Evolutionary conservation across 1,284 basidiomycete genomes (phyloP), one percentile per base, ranked within the genome.

Genomic region (Cryptococcus sp.): DNA sequence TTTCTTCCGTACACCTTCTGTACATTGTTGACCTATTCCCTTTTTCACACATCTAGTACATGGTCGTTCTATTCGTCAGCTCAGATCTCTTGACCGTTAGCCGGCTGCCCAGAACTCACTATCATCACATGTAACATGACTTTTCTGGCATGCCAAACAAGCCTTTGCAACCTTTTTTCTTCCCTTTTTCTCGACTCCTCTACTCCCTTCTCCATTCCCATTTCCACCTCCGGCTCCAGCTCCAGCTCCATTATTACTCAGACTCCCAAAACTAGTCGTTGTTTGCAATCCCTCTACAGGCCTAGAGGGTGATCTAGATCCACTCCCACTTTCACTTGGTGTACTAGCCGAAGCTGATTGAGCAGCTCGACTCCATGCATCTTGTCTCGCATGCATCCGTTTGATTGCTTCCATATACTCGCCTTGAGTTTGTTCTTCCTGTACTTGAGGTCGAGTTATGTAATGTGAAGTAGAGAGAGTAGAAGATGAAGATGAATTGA

Each of bases 81-180:
- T 43, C 31, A 18, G 7, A n/a, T 4, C 43, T 18, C 37, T 19
- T 43, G 24, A 44, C 23, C 1, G 11, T 48, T 19, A 14, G 9
- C 31, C 46, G 21, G 18, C 47, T 40, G n/a, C n/a, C 21, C 18
- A 37, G 25, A 46, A 69, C 79, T 70, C 58, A 96, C 93, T 85
- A 69, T 98, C 94, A 73, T 98, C 92, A 73, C 94, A 98, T 7
- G 94, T 98, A 63, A 98, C 79, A 75, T 98, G 94, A 1, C 91
- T 91, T 65, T 80, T 82, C 76, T 98, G 94, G 75, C 94, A 98
- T 59, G 91, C 88, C 55, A 88, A 85, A 70, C 94, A 98, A 32
- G 94, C 94, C 55, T 73, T 73, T 4, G 71, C 71, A 23, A 72
- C 70, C 52, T 73, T 73, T 50, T 69, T 72, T 79, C 62, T 65